Percentiles rank a stretch among this genome's conserved stretches.
Evolutionary conservation across 2,329 filamentous ascomycete genomes (phyloP).

Genomic region (Penicillium palitans): DNA sequence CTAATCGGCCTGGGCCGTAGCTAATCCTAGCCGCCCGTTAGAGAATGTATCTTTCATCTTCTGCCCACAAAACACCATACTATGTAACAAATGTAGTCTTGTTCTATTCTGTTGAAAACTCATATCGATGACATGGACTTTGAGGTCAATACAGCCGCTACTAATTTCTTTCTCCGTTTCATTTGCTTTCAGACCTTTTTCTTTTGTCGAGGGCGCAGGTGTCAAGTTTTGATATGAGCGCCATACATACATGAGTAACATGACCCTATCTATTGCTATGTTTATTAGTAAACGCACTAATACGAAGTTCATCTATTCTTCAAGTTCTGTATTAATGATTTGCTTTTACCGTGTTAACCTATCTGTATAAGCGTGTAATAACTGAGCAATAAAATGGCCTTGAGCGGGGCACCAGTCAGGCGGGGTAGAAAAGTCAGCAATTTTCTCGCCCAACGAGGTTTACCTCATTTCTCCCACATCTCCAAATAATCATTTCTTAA

Average conservation of each 20-base stretch:
- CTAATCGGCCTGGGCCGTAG: too few species aligned
- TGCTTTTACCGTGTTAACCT: not conserved
- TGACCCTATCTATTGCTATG: not conserved
- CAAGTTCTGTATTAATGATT: not conserved
- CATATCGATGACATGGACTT: too few species aligned
- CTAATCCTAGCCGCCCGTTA: too few species aligned
- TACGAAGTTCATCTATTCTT: too few species aligned
- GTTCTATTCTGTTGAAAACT: too few species aligned
- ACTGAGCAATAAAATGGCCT: not conserved
- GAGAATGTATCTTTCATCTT: too few species aligned
- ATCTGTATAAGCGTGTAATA: too few species aligned
- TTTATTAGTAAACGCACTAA: not conserved
- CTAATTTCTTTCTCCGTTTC: too few species aligned
- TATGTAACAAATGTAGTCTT: too few species aligned
- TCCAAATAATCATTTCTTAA: not conserved
- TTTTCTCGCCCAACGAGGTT: conserved; percentile 2
- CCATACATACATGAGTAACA: too few species aligned
- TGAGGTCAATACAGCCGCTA: too few species aligned
- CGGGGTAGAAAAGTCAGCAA: conserved; percentile 16
- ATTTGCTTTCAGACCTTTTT: not conserved
- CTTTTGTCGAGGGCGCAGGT: not conserved
- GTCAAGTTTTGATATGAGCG: not conserved
- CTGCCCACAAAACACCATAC: too few species aligned
- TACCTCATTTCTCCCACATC: not conserved
- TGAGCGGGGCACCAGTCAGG: conserved; percentile 15